These are phyloP conservation scores for Dichomitus squalens DNA, from an alignment of 1,284 basidiomycete genomes.

Conservation along the genomic window DNA sequence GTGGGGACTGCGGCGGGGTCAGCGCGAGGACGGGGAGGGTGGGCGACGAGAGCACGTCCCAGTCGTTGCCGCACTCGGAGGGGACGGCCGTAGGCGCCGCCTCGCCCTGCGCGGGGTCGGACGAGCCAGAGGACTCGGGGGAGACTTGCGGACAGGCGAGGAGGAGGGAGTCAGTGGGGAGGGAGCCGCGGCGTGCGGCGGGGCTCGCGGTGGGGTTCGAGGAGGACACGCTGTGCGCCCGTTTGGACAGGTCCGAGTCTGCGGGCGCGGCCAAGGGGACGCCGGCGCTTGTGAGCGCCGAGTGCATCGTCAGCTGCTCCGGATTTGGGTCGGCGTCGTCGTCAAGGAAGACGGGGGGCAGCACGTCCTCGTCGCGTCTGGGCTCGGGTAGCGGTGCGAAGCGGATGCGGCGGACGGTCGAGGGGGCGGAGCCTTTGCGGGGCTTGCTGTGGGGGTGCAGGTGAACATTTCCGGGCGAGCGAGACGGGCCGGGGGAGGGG, in stretches of 20 bases:
- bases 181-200: slow-evolving; percentile 5
- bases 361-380: slow-evolving; percentile 47
- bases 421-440: slow-evolving; percentile 26
- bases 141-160: slow-evolving; percentile 23
- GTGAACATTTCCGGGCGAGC: slow-evolving; percentile 12
- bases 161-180: slow-evolving; percentile 18
- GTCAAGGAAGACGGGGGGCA: slow-evolving; percentile 33
- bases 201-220: slow-evolving; percentile 1
- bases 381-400: slow-evolving; percentile 82
- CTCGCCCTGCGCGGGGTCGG: slow-evolving; percentile 9
- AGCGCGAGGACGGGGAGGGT: neutral
- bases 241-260: slow-evolving; percentile 12
- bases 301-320: slow-evolving; percentile 20
- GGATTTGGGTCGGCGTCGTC: slow-evolving; percentile 29
- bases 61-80: slow-evolving; percentile 19
- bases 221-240: slow-evolving; percentile 17
- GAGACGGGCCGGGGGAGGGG: slow-evolving; percentile 18
- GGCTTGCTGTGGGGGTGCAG: slow-evolving; percentile 20
- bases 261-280: slow-evolving; percentile 13
- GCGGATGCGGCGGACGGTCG: slow-evolving; percentile 53
- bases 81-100: slow-evolving; percentile 12
- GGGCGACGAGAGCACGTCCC: slow-evolving; percentile 16
- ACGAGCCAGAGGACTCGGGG: slow-evolving; percentile 14
- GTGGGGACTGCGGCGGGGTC: slow-evolving; percentile 11
- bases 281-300: slow-evolving; percentile 13